Conservation (phyloP, 495 filamentous ascomycete genomes). For the Cenococcum geophilum region DNA sequence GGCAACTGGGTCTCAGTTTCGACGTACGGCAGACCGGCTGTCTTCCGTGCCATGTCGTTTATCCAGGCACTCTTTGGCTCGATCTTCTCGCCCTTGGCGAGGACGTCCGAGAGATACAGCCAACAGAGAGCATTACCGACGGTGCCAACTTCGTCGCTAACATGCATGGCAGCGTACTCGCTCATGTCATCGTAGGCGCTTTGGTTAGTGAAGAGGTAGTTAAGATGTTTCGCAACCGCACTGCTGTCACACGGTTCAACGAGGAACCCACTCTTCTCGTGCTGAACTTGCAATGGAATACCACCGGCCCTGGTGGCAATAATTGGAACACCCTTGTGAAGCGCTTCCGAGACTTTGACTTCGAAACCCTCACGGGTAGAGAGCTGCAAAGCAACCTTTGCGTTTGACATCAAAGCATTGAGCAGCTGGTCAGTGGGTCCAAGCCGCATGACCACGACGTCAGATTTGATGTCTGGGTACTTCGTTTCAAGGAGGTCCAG, state of each 20-base stretch:
- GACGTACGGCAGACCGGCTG: constrained; percentile 53
- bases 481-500: constrained; percentile 58
- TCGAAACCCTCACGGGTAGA: constrained; percentile 84
- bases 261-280: constrained; percentile 69
- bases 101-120: constrained; percentile 67
- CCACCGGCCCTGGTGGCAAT: constrained; percentile 75
- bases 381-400: constrained; percentile 69
- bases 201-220: constrained; percentile 62
- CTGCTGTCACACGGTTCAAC: constrained; percentile 68
- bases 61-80: constrained; percentile 59
- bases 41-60: constrained; percentile 69
- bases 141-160: constrained; percentile 78
- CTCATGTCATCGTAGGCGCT: constrained; percentile 61
- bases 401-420: constrained; percentile 70
- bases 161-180: constrained; percentile 55
- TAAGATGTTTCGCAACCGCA: constrained; percentile 64
- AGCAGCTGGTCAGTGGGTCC: constrained; percentile 74
- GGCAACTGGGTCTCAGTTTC: constrained; percentile 58
- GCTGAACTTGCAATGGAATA: constrained; percentile 72
- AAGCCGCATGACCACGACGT: constrained; percentile 71
- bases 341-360: constrained; percentile 81
- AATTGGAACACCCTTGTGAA: constrained; percentile 77
- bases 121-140: constrained; percentile 73
- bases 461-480: constrained; percentile 46
- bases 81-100: constrained; percentile 47